phyloP scores from a whole-genome alignment of 345 rosid genomes.

The Cardamine resedifolia region DNA sequence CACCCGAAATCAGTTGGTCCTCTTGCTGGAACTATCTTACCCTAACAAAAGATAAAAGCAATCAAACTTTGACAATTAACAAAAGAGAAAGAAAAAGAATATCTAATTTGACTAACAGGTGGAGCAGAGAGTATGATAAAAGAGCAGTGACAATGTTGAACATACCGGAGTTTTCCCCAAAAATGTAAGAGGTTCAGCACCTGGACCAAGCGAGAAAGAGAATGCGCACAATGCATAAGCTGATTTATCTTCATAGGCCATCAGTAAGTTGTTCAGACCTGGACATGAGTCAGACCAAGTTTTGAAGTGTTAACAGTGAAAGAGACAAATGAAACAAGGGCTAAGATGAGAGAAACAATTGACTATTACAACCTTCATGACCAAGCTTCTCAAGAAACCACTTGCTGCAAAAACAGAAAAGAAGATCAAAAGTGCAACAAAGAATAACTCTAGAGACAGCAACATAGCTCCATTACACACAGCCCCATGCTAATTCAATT shows the following conservation, averaged over 20 bases:
- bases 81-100: background rate
- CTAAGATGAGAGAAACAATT: background rate
- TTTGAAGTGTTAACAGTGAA: background rate
- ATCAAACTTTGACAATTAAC: background rate
- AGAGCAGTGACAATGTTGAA: constrained; percentile 5
- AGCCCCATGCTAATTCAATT: background rate
- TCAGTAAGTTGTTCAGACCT: constrained; percentile 84
- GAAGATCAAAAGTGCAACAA: constrained; percentile 19
- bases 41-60: constrained; percentile 44
- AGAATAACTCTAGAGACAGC: background rate
- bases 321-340: background rate
- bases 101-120: background rate
- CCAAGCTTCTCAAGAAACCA: constrained; percentile 95
- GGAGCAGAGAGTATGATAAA: constrained; percentile 1
- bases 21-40: constrained; percentile 80
- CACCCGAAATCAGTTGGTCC: constrained; percentile 95
- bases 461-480: background rate
- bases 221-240: constrained; percentile 90
- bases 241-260: constrained; percentile 91
- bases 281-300: constrained; percentile 16
- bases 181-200: constrained; percentile 69
- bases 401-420: constrained; percentile 57
- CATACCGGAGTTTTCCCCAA: constrained; percentile 78
- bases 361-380: constrained; percentile 67
- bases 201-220: constrained; percentile 77